Base-by-base conservation (phyloP, 805 yeast genomes). In the Danielozyma ontarioensis region DNA sequence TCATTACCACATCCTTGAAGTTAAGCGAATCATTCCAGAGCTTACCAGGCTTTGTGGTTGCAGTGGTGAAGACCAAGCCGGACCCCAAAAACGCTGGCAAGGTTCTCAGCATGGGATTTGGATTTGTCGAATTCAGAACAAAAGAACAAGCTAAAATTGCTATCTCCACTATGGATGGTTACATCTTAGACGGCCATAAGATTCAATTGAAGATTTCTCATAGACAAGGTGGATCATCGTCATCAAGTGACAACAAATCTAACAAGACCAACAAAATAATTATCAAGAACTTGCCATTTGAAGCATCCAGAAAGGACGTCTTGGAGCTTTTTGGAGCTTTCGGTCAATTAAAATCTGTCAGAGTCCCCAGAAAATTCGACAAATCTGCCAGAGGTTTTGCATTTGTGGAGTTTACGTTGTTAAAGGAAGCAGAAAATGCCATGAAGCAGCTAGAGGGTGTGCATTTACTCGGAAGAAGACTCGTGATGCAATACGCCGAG, bases 341-440 rank as follows among this genome's bases (percentile, higher is more conserved):
- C 64, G 98, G 98, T 37, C 89, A 85, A 61, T 70, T 93, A 51
- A 86, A 89, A 51, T 84, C 97, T 2, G 96, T 89, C 27, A 79
- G 98, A 53, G 90, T 93, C 31, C 98, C 98, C 21, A 83, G 84
- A 76, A 93, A 93, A 58, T 89, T 90, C 66, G 95, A 93, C 70
- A 84, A 83, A 54, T 74, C 87, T 24, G 95, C 97, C 10, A 79
- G 98, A 56, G 98, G 98, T 55, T 93, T 93, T 68, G 98, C 97
- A 0, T 93, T 93, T 58, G 96, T 94, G 29, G 98, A 93, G 62
- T 93, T 83, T 54, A 68, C 83, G 8, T 66, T 93, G 26, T 72
- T 85, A 15, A 61, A 86, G 57, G 98, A 93, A 59, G 97, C 98
- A 1, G 95, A 83, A 55, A 78, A 71, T 53, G 98, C 97, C 11